Evolutionary conservation across 192 early-diverging fungal genomes (phyloP).

Genomic region (Chytriomyces confervae): DNA sequence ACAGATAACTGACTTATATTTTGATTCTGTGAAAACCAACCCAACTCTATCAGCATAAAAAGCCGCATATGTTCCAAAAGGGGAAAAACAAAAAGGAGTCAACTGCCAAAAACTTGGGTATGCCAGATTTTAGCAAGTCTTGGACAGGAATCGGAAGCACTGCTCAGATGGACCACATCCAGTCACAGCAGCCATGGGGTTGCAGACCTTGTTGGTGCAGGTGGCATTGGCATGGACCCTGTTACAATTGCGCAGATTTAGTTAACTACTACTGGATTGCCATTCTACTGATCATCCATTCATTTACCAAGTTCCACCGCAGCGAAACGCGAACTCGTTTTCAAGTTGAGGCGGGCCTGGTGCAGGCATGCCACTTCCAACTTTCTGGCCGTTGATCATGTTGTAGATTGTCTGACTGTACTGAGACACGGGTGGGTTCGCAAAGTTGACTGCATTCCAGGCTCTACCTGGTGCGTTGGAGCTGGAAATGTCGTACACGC

Average conservation of each 20-base stretch:
- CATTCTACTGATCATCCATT: too few relatives aligned
- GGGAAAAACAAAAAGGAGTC: too few relatives aligned
- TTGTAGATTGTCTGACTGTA: conserved; percentile 15
- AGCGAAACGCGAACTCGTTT: conserved; percentile 6
- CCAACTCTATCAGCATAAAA: too few relatives aligned
- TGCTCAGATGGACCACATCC: conserved; percentile 2
- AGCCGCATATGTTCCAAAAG: too few relatives aligned
- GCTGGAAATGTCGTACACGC: neutral
- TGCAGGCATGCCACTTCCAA: neutral
- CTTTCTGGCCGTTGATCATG: conserved; percentile 9
- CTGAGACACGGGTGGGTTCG: conserved; percentile 15
- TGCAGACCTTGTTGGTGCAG: neutral
- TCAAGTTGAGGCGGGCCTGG: neutral
- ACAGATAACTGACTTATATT: too few relatives aligned
- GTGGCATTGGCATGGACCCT: conserved; percentile 16
- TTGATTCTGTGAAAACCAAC: too few relatives aligned
- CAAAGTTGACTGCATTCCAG: neutral
- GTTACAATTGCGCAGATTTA: too few relatives aligned
- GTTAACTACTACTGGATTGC: too few relatives aligned
- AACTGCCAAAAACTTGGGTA: too few relatives aligned
- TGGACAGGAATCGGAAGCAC: conserved; percentile 7
- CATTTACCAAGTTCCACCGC: conserved; percentile 20
- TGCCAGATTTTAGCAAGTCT: neutral
- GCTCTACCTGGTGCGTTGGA: conserved; percentile 6
- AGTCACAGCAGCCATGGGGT: neutral